Percentiles rank a stretch among this genome's conserved stretches.
These are phyloP conservation scores for Calvatia gigantea DNA, from an alignment of 768 basidiomycete species.

Conservation along the genomic window DNA sequence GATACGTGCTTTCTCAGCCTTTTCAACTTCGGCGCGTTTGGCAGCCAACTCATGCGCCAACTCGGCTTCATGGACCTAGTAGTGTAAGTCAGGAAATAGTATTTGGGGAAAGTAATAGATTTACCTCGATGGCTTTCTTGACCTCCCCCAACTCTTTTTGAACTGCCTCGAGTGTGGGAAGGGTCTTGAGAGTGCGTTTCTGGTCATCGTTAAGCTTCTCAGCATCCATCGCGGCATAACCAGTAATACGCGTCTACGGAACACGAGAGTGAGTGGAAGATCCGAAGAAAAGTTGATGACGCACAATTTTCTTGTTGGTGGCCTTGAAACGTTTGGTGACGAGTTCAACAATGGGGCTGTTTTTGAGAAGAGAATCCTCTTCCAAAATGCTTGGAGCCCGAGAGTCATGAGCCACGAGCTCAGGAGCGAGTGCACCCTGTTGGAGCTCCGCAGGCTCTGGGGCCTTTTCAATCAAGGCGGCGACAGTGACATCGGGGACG, in stretches of 20 bases:
- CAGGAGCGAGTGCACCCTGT: constrained; percentile 43
- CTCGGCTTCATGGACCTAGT: constrained; percentile 63
- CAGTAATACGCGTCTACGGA: constrained; percentile 64
- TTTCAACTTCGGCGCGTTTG: constrained; percentile 56
- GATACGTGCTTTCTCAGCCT: constrained; percentile 51
- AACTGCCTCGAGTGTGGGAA: constrained; percentile 73
- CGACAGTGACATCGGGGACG: constrained; percentile 42
- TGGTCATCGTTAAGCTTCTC: constrained; percentile 89
- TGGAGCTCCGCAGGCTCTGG: constrained; percentile 44
- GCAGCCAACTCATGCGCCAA: constrained; percentile 48
- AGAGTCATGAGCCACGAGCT: constrained; percentile 39
- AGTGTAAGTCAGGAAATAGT: constrained; percentile 12
- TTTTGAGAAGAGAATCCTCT: constrained; percentile 48
- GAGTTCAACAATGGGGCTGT: constrained; percentile 74
- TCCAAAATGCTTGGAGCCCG: constrained; percentile 39
- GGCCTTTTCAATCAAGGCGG: constrained; percentile 45
- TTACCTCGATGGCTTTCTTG: constrained; percentile 80
- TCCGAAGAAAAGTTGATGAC: constrained; percentile 14
- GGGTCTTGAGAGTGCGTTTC: constrained; percentile 64
- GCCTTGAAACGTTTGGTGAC: constrained; percentile 75
- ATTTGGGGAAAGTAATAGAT: constrained; percentile 11
- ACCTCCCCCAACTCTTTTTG: constrained; percentile 83
- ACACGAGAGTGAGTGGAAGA: constrained; percentile 15
- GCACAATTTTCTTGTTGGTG: constrained; percentile 83
- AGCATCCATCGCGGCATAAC: constrained; percentile 62